These are phyloP conservation scores for Xerocomellus intermedius DNA, from an alignment of 768 basidiomycete species.

Conservation along the genomic window DNA sequence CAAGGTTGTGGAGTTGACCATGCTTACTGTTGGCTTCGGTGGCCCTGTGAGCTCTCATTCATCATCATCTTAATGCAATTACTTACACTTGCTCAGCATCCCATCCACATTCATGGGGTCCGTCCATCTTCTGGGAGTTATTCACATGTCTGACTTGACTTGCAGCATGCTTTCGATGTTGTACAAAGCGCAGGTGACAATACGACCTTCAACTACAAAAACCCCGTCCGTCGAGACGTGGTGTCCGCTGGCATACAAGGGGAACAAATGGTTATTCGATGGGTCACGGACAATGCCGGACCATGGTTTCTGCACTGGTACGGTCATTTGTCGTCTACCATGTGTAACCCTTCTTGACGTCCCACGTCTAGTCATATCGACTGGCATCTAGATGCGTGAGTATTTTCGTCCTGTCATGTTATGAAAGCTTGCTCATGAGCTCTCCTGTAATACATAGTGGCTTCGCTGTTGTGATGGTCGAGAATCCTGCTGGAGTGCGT, in stretches of 20 bases:
- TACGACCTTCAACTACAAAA: constrained; percentile 31
- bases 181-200: constrained; percentile 30
- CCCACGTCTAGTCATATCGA: constrained; percentile 25
- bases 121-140: not conserved
- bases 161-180: constrained; percentile 37
- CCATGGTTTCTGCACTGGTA: constrained; percentile 50
- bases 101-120: constrained; percentile 31
- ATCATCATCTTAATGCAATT: not conserved
- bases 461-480: constrained; percentile 28
- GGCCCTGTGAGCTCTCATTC: constrained; percentile 23
- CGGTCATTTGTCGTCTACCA: not conserved
- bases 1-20: constrained; percentile 30
- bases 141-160: not conserved
- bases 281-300: constrained; percentile 62
- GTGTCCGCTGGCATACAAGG: constrained; percentile 27
- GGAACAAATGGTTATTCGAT: constrained; percentile 51
- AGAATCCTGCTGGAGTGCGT: constrained; percentile 18
- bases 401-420: not conserved
- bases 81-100: constrained; percentile 20
- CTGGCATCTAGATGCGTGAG: constrained; percentile 29
- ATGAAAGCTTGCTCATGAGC: not conserved
- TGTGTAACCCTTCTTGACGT: not conserved
- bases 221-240: constrained; percentile 39
- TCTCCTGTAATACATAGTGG: constrained; percentile 12
- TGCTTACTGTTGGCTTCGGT: constrained; percentile 1